Conservation (phyloP, 2,329 filamentous ascomycete genomes). For the Pyrenochaeta sp. region DNA sequence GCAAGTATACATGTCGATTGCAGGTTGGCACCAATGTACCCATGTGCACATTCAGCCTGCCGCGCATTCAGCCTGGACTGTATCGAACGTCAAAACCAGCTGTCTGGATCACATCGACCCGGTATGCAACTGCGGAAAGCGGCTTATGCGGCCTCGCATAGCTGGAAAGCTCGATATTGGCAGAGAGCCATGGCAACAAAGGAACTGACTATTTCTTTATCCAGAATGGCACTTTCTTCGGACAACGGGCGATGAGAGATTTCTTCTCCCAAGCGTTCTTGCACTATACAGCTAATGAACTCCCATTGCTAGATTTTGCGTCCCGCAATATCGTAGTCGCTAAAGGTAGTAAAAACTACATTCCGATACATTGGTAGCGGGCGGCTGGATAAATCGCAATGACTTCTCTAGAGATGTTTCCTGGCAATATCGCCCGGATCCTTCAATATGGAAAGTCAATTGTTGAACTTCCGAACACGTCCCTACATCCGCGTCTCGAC, state of each 20-base stretch:
- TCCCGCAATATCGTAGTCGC: constrained; percentile 11
- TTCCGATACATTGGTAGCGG: constrained; percentile 18
- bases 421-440: constrained; percentile 14
- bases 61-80: constrained; percentile 26
- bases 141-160: constrained; percentile 12
- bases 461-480: constrained; percentile 5
- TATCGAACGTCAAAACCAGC: constrained; percentile 29
- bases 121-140: constrained; percentile 33
- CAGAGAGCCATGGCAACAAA: constrained; percentile 1
- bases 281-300: constrained; percentile 21
- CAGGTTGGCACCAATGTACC: constrained; percentile 27
- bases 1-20: constrained; percentile 28
- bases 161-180: constrained; percentile 1
- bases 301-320: constrained; percentile 21
- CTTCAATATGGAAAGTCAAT: constrained; percentile 20
- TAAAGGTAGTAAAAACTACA: constrained; percentile 6
- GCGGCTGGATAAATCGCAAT: constrained; percentile 32
- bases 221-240: constrained; percentile 10
- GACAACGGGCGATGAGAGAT: constrained; percentile 7
- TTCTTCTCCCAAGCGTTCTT: not conserved
- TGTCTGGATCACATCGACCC: constrained; percentile 30
- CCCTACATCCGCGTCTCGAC: constrained; percentile 4
- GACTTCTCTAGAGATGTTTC: constrained; percentile 4
- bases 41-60: constrained; percentile 37
- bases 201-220: constrained; percentile 6